phyloP scores from a whole-genome alignment of 1,139 yeast genomes.

The Saccharomycopsis phalli region DNA sequence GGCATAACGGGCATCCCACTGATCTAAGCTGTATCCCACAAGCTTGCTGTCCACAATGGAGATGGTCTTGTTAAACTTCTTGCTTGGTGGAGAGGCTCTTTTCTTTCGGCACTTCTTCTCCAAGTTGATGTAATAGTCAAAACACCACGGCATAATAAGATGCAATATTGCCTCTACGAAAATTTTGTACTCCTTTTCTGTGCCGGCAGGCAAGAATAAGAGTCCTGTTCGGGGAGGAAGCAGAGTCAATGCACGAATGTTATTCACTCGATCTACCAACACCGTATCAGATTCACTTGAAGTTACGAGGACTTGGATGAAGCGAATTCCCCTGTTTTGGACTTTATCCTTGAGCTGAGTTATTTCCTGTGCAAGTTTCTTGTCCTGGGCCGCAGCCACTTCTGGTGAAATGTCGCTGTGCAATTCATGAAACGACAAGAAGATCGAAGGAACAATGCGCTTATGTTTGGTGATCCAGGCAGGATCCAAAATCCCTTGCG shows the following conservation, averaged over 20 bases:
- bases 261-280: constrained; percentile 31
- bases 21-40: constrained; percentile 26
- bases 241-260: constrained; percentile 33
- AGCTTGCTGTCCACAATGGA: constrained; percentile 5
- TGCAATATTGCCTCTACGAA: constrained; percentile 33
- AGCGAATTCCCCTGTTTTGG: constrained; percentile 25
- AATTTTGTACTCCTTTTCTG: constrained; percentile 32
- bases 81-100: constrained; percentile 21
- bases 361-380: constrained; percentile 31
- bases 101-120: constrained; percentile 32
- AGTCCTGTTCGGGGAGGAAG: constrained; percentile 37
- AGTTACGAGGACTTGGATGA: constrained; percentile 28
- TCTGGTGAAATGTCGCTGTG: constrained; percentile 15
- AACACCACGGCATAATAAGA: constrained; percentile 31
- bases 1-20: constrained; percentile 43
- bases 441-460: constrained; percentile 34
- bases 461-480: constrained; percentile 45
- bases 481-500: constrained; percentile 34
- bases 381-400: constrained; percentile 24
- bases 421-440: constrained; percentile 35
- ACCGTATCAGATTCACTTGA: constrained; percentile 27
- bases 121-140: constrained; percentile 34
- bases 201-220: constrained; percentile 33
- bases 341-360: constrained; percentile 29
- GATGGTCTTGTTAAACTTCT: constrained; percentile 18